Evolutionary conservation across 164 flowering plant genomes (phyloP), one percentile per base, ranked within the genome.

Genomic region (Vitis rupestris): DNA sequence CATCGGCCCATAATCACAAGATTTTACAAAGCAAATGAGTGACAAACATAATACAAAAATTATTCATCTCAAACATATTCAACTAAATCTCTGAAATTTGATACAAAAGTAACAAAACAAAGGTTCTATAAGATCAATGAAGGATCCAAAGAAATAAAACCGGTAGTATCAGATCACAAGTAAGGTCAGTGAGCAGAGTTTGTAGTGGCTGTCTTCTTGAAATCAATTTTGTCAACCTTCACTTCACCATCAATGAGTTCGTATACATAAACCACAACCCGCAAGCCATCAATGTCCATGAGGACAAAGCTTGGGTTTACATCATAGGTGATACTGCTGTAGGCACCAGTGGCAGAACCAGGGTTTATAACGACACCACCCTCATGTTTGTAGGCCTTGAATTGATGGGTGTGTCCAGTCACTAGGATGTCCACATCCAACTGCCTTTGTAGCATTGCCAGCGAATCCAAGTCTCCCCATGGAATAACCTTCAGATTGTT

Each of bases 381-480:
- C 81, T 91, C 97, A 17, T 91, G 93, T 72, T 90, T 90, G 84
- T 87, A 90, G 29, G 93, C 93, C n/a, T 86, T 88, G 70, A 89
- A 89, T 76, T 91, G 97, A 75, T 91, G 97, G 37, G 97, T 89
- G 72, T 93, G 98, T 30, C 98, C 98, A 0, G 93, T 93, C 58
- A 93, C 92, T 13, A 91, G 90, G 74, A 93, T 93, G 82, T 91
- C 98, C n/a, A 93, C 98, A 70, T 90, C 97, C 76, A 93, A 74
- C 83, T 91, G 97, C 74, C 98, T 90, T 79, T 93, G 98, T 50
- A 94, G 89, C 98, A 94, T 94, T 62, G 97, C 96, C 53, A 94
- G 78, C 13, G 97, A 94, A 76, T 94, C 98, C 61, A 94, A 78
- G 78, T 94, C 98, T 11, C 98, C 97, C 94, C 97, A 92, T 53